Evolutionary conservation across 2,329 filamentous ascomycete species (phyloP).

Genomic region (Furcasterigmium furcatum): DNA sequence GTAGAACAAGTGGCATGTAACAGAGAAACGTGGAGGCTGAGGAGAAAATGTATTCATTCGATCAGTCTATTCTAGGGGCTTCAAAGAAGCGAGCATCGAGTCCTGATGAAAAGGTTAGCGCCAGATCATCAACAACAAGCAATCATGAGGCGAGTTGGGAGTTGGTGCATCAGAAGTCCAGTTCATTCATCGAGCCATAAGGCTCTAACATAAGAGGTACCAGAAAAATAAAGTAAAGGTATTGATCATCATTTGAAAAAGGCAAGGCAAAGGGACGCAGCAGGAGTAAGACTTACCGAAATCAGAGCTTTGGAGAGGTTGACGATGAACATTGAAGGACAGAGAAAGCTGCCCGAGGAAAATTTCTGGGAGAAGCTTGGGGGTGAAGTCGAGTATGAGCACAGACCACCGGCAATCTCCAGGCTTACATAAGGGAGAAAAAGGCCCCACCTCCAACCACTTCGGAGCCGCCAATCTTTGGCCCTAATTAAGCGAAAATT

Average conservation of each 20-base stretch:
- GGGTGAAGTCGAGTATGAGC: neutral
- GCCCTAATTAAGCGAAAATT: slow-evolving; percentile 45
- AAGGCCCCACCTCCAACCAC: too few relatives aligned
- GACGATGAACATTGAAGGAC: slow-evolving; percentile 1
- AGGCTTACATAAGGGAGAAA: neutral
- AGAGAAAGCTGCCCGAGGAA: slow-evolving; percentile 1
- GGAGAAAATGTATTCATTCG: too few relatives aligned
- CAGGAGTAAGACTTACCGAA: neutral
- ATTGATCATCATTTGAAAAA: slow-evolving; percentile 66
- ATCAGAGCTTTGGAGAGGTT: neutral
- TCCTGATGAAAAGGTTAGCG: too few relatives aligned
- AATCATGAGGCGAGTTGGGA: neutral
- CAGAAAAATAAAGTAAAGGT: slow-evolving; percentile 70
- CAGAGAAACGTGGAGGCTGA: too few relatives aligned
- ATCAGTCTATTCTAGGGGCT: too few relatives aligned
- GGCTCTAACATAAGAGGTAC: slow-evolving; percentile 95
- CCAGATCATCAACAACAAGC: too few relatives aligned
- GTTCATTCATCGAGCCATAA: slow-evolving; percentile 72
- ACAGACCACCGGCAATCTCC: neutral
- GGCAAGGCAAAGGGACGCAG: slow-evolving; percentile 7
- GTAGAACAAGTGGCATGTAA: too few relatives aligned
- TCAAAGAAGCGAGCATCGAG: too few relatives aligned
- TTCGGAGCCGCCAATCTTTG: neutral
- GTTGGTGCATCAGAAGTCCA: slow-evolving; percentile 71
- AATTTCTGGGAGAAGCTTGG: slow-evolving; percentile 4